A percentile compares a stretch with the other conserved stretches of the same genome.
Conservation (phyloP, 805 yeast genomes). For the Saccharomycopsis babjevae region DNA sequence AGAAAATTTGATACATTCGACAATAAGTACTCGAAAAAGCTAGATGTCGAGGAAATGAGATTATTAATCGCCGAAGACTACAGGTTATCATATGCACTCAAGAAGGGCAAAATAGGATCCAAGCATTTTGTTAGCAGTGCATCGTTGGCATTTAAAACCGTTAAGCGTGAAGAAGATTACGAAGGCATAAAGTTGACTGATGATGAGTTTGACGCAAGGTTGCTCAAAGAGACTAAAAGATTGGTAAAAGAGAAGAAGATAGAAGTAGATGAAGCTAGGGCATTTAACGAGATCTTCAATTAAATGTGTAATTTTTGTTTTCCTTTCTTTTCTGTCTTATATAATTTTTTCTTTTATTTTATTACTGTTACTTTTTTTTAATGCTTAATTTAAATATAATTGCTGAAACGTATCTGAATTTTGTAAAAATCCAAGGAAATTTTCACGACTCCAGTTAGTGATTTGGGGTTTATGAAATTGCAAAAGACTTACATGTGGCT, state of each 20-base stretch:
- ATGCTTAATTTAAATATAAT: not conserved
- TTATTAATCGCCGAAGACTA: conserved; percentile 28
- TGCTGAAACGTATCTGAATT: too few relatives aligned
- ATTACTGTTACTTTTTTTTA: not conserved
- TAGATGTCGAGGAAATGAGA: conserved; percentile 9
- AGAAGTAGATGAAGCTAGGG: conserved; percentile 4
- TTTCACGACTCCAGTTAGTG: too few relatives aligned
- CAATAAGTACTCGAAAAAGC: conserved; percentile 5
- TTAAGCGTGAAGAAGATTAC: conserved; percentile 11
- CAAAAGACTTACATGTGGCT: not conserved
- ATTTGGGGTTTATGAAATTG: not conserved
- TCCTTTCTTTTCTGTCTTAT: not conserved
- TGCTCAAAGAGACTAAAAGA: conserved; percentile 9
- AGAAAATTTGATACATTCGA: conserved; percentile 9
- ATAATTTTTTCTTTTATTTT: not conserved
- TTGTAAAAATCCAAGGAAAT: too few relatives aligned
- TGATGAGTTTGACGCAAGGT: conserved; percentile 15
- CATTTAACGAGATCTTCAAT: conserved; percentile 2
- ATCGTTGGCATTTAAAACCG: conserved; percentile 3
- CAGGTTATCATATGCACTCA: conserved; percentile 1
- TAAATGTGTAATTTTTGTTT: not conserved
- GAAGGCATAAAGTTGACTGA: not conserved
- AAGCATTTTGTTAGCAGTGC: conserved; percentile 14
- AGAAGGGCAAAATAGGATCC: conserved; percentile 8
- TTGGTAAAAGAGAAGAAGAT: conserved; percentile 7